Percentiles rank a stretch among this genome's conserved stretches.
Evolutionary conservation across 768 basidiomycete genomes (phyloP).

Genomic region (Naematelia aurantialba): DNA sequence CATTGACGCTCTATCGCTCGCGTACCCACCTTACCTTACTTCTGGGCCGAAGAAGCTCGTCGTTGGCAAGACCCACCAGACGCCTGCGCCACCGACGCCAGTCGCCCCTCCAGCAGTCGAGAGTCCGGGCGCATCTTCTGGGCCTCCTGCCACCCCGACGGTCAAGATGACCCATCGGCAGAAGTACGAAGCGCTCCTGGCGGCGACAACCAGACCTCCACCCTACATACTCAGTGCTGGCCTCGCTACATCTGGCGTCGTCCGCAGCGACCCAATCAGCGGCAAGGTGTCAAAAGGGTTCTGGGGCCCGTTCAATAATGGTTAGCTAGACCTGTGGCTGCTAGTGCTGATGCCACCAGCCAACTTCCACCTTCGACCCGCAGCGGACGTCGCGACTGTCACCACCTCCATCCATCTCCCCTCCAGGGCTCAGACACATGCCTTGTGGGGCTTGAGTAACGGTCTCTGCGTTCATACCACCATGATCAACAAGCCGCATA

Average conservation of each 20-base stretch:
- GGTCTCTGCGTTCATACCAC: constrained; percentile 39
- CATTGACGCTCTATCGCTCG: constrained; percentile 37
- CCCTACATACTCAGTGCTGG: constrained; percentile 40
- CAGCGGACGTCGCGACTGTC: constrained; percentile 15
- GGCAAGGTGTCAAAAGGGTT: constrained; percentile 44
- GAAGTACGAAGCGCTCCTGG: constrained; percentile 39
- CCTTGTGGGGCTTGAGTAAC: constrained; percentile 38
- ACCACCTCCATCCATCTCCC: constrained; percentile 30
- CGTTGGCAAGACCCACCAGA: constrained; percentile 19
- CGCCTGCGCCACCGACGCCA: neutral
- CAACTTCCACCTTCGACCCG: constrained; percentile 38
- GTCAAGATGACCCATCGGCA: constrained; percentile 38
- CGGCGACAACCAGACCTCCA: constrained; percentile 35
- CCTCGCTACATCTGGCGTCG: constrained; percentile 29
- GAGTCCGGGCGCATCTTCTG: neutral
- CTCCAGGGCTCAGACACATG: constrained; percentile 19
- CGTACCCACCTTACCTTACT: constrained; percentile 35
- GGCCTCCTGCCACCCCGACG: constrained; percentile 1
- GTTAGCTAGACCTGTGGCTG: constrained; percentile 4
- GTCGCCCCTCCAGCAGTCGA: neutral
- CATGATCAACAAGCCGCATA: constrained; percentile 25
- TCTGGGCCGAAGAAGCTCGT: constrained; percentile 16
- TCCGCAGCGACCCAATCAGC: constrained; percentile 40
- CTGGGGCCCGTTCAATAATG: constrained; percentile 41
- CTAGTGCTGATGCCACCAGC: constrained; percentile 8